Evolutionary conservation across 2,329 filamentous ascomycete genomes (phyloP).

Genomic region (Hawksworthiomyces lignivorus): DNA sequence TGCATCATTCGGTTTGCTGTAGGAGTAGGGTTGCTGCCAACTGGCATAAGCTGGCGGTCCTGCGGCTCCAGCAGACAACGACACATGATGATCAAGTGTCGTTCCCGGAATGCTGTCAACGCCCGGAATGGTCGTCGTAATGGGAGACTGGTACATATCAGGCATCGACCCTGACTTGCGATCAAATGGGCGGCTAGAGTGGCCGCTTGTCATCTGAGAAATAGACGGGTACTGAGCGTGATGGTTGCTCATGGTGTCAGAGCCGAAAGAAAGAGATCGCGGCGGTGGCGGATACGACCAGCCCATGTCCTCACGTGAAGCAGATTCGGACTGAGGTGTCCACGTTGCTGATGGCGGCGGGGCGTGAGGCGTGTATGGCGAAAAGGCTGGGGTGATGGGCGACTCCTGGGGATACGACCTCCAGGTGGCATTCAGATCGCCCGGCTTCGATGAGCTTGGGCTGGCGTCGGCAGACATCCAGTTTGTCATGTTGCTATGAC

Average conservation of each 20-base stretch:
- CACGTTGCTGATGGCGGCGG: slow-evolving; percentile 32
- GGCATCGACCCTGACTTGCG: slow-evolving; percentile 33
- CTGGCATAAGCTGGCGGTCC: slow-evolving; percentile 30
- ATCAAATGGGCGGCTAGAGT: slow-evolving; percentile 30
- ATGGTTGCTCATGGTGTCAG: slow-evolving; percentile 30
- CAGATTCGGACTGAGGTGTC: slow-evolving; percentile 32
- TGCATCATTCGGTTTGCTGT: slow-evolving; percentile 28
- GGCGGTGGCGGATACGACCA: slow-evolving; percentile 36
- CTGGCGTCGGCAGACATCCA: slow-evolving; percentile 40
- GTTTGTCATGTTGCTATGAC: slow-evolving; percentile 28
- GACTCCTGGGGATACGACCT: slow-evolving; percentile 42
- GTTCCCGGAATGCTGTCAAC: slow-evolving; percentile 29
- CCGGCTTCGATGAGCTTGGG: slow-evolving; percentile 33
- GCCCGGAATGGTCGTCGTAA: slow-evolving; percentile 28
- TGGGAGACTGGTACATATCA: slow-evolving; percentile 36
- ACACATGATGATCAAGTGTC: slow-evolving; percentile 25
- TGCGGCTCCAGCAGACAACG: slow-evolving; percentile 31
- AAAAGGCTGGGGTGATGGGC: slow-evolving; percentile 41
- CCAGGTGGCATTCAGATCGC: slow-evolving; percentile 40
- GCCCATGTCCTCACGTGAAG: slow-evolving; percentile 34
- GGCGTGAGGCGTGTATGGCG: slow-evolving; percentile 38
- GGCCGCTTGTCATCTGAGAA: slow-evolving; percentile 23
- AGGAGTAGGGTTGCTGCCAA: slow-evolving; percentile 40
- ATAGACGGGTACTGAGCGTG: slow-evolving; percentile 34
- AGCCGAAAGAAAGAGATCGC: slow-evolving; percentile 42